Base-by-base conservation (phyloP, 1,284 basidiomycete species). In the Trichosporon sp. region DNA sequence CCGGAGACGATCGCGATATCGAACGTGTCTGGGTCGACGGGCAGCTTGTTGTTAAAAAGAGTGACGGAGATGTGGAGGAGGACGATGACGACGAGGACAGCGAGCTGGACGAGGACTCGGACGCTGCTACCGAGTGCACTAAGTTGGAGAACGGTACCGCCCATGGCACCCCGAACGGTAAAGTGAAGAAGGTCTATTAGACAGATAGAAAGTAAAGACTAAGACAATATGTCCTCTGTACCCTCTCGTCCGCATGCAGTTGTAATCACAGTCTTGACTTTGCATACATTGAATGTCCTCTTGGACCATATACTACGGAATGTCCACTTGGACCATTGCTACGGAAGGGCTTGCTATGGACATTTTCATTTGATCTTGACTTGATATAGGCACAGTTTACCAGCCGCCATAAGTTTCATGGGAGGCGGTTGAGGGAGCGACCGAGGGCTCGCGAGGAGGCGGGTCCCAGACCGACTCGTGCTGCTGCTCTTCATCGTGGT, bases 1-100 rank as follows among this genome's bases (percentile, higher is more conserved):
- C 90, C 61, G 93, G 92, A 6, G 95, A 98, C 81, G 91, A 96
- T 82, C 86, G 94, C 78, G 96, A 98, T 83, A 91, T 98, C 69
- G 85, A 85, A 43, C 86, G 87, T 67, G 96, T 98, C 21, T 96
- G 91, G 81, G 94, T 98, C 16, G 19, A 63, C 14, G 72, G 72
- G 0, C 59, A 68, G 38, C 31, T 43, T 16, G 71, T 74, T n/a
- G 59, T 63, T 1, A 32, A 37, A 14, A 63, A 63, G 59, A 26
- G 10, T 8, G 51, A 37, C 59, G 26, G 54, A 4, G 26, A 59
- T 11, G 26, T 14, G 1, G 12, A 11, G 31, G 54, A 32, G 4
- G 54, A 2, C 54, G 26, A 11, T 8, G 12, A 8, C 54, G 21
- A 59, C 10, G 54, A 35, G 4, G 14, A n/a, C 14, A 63, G 16